Conservation (phyloP, 2,329 filamentous ascomycete genomes). For the Talaromyces albobiverticillius region DNA sequence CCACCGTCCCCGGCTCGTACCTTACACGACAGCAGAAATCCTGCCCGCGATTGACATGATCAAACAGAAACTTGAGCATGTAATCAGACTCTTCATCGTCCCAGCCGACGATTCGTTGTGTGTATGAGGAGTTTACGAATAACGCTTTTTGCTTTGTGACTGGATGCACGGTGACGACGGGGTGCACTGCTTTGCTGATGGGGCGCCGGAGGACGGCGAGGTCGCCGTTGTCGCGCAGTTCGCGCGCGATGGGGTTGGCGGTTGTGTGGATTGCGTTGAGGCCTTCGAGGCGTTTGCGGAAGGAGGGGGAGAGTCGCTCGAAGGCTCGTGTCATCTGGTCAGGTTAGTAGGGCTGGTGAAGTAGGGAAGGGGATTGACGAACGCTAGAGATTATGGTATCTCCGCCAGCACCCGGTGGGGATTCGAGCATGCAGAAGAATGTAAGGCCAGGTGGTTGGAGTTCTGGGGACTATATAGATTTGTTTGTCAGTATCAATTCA, state of each 20-base stretch:
- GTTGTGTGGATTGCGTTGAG: constrained; percentile 25
- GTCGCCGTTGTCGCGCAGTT: constrained; percentile 5
- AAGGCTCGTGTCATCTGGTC: constrained; percentile 23
- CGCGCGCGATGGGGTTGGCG: not conserved
- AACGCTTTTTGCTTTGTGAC: constrained; percentile 32
- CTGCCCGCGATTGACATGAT: constrained; percentile 2
- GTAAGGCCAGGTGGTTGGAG: constrained; percentile 27
- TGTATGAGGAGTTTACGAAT: constrained; percentile 27
- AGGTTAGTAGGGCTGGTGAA: not conserved
- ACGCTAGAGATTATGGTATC: constrained; percentile 28
- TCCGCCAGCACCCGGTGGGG: constrained; percentile 24
- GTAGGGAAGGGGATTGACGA: not conserved
- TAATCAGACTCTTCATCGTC: constrained; percentile 42
- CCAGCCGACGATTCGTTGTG: constrained; percentile 36
- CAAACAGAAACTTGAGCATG: constrained; percentile 38
- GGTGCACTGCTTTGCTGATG: constrained; percentile 24
- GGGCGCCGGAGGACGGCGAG: constrained; percentile 1
- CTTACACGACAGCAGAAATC: constrained; percentile 23
- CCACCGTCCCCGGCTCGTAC: constrained; percentile 24
- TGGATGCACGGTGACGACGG: constrained; percentile 31
- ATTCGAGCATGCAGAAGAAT: constrained; percentile 22
- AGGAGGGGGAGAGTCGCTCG: constrained; percentile 24
- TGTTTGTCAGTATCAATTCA: not conserved
- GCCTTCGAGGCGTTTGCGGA: constrained; percentile 28
- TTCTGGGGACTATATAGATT: constrained; percentile 12